Conservation (phyloP, 176 grass and related monocot genomes). For the bread wheat (Triticum aestivum) region DNA sequence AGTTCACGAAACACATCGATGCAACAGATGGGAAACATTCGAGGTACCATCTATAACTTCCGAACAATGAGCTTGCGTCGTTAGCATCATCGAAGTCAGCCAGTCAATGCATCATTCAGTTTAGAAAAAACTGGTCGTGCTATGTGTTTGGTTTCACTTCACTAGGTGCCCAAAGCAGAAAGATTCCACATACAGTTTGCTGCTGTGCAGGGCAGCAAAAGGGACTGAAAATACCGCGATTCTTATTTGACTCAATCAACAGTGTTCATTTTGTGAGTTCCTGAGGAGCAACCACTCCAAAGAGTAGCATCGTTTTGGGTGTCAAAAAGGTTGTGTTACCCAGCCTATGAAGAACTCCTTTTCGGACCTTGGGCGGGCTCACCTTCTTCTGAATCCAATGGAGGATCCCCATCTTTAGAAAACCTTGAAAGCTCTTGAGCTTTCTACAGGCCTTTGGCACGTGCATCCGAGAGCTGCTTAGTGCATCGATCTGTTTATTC, state of each 20-base stretch:
- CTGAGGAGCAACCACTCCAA: background rate
- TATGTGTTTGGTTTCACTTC: background rate
- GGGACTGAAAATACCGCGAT: background rate
- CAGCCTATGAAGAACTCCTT: conserved; percentile 67
- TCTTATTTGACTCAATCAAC: background rate
- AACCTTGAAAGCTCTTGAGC: conserved; percentile 46
- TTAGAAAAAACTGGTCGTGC: background rate
- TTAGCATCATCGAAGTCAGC: background rate
- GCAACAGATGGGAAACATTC: background rate
- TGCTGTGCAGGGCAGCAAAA: too few species aligned
- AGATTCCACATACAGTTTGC: too few species aligned
- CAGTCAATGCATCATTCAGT: background rate
- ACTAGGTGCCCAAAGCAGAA: background rate
- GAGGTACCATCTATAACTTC: background rate
- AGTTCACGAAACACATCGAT: background rate
- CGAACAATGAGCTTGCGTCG: background rate
- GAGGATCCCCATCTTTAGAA: too few species aligned
- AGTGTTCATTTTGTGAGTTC: background rate
- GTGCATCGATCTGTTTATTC: conserved; percentile 51
- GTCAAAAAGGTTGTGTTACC: conserved; percentile 35
- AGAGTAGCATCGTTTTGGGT: background rate
- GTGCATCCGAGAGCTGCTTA: conserved; percentile 63
- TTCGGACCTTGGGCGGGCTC: conserved; percentile 4
- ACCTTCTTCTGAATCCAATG: too few species aligned
- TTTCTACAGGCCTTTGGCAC: conserved; percentile 79